Conservation (phyloP, 2,329 filamentous ascomycete genomes). For the Botrytis tulipae region DNA sequence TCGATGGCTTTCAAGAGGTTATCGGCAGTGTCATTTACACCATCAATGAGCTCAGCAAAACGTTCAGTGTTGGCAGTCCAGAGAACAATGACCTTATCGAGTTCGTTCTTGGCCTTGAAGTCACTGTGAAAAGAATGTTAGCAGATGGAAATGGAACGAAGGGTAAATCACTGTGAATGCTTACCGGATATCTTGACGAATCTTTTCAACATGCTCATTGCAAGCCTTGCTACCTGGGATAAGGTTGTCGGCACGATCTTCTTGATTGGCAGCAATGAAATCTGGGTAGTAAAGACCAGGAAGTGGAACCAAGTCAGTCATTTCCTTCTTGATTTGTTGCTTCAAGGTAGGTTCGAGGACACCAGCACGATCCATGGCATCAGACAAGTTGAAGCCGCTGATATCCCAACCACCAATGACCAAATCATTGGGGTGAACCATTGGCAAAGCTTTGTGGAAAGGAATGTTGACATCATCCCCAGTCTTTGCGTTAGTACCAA, state of each 20-base stretch:
- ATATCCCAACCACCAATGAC: conserved; percentile 98
- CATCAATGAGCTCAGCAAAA: conserved; percentile 81
- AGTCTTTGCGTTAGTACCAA: conserved; percentile 82
- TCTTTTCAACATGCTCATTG: conserved; percentile 84
- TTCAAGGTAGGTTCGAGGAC: conserved; percentile 97
- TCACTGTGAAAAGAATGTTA: conserved; percentile 49
- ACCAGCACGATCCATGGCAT: conserved; percentile 91
- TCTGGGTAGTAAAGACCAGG: conserved; percentile 98
- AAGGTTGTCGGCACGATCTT: conserved; percentile 90
- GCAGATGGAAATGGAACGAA: neutral
- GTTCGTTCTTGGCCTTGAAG: conserved; percentile 80
- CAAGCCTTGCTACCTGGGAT: conserved; percentile 80
- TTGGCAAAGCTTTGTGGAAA: conserved; percentile 89
- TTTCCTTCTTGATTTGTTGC: conserved; percentile 85
- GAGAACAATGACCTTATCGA: conserved; percentile 95
- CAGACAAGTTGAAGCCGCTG: conserved; percentile 81
- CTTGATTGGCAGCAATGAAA: conserved; percentile 98
- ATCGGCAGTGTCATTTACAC: conserved; percentile 94
- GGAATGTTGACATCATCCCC: conserved; percentile 92
- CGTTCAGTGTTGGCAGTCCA: conserved; percentile 99
- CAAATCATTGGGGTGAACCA: conserved; percentile 96
- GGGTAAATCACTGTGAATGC: conserved; percentile 26
- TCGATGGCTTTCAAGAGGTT: conserved; percentile 89
- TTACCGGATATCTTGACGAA: conserved; percentile 86
- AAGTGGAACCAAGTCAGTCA: conserved; percentile 82